A percentile compares a stretch with the other conserved stretches of the same genome.
Evolutionary conservation across 2,329 filamentous ascomycete species (phyloP).

Genomic region (Tolypocladium tropicale): DNA sequence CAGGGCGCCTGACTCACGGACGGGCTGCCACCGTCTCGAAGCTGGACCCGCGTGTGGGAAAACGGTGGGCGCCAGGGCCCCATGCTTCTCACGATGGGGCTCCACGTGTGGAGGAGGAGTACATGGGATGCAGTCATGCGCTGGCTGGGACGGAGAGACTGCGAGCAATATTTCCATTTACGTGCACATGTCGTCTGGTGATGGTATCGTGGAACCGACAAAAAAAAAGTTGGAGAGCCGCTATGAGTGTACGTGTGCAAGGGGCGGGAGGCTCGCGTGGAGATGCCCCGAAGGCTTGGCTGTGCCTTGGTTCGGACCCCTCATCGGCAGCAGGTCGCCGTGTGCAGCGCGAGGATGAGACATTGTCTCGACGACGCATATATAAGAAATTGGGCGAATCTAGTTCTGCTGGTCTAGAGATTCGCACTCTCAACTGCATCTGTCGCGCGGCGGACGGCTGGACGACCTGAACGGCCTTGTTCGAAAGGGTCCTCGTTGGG

Average conservation of each 20-base stretch:
- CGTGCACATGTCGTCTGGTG: background rate
- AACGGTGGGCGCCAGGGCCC: background rate
- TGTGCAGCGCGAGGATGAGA: background rate
- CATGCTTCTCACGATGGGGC: background rate
- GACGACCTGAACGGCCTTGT: background rate
- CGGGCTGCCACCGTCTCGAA: background rate
- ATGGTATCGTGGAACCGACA: background rate
- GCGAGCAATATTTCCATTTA: no score
- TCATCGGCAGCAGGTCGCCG: background rate
- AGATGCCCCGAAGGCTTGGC: background rate
- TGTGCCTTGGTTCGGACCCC: background rate
- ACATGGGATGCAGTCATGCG: no score
- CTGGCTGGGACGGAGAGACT: no score
- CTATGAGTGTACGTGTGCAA: background rate
- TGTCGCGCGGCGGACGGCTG: no score
- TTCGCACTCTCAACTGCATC: no score
- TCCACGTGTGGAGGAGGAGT: background rate
- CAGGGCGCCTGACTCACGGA: background rate
- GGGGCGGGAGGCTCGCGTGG: background rate
- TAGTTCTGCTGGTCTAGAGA: background rate
- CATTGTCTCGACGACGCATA: background rate
- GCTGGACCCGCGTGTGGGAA: background rate
- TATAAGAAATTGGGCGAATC: background rate
- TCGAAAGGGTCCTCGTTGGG: background rate
- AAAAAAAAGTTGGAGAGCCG: background rate